Base-by-base conservation (phyloP, 2,329 filamentous ascomycete genomes). In the Xylaria sp. region DNA sequence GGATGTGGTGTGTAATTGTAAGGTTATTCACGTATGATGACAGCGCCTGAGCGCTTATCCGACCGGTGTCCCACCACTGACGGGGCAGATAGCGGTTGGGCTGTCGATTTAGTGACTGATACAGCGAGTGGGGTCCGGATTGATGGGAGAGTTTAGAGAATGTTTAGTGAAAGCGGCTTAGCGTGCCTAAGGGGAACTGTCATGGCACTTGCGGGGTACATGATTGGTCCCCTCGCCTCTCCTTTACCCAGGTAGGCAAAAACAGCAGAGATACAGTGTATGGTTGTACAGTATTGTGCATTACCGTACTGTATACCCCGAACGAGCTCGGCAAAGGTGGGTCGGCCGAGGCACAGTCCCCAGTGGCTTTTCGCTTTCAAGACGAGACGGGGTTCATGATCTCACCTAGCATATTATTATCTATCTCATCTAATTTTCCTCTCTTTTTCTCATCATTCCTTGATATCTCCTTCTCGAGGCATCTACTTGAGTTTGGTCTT, bases 221-320 rank as follows among this genome's bases (percentile, higher is more conserved):
- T 74, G 62, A 74, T 74, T 75, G 73, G 73, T 32, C 61, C 64
- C 32, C 21, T 50, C 19, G 19, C 21, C 3, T 12, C 19, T 12
- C 19, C 47, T 42, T 42, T 42, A 42, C 53, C 32, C 14, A 36
- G 36, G 39, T 48, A 47, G 57, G 47, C 47, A 50, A 42, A 42
- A 17, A 42, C 11, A 42, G 39, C 39, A 42, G 39, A 42, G 39
- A 42, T 17, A 17, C 39, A 42, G 39, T 42, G 4, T 11, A 11
- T 7, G 34, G 12, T 17, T n/a, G n/a, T 24, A 48, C 21, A 48
- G 47, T 19, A 48, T 42, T 19, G 4, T 42, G 12, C 39, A 42
- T 4, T 42, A 17, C 14, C 8, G 12, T 42, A 55, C 51, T 55
- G 53, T 36, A 21, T 17, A 14, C 11, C 32, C 32, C 30, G 53